Base-by-base conservation (phyloP, 176 grass and related monocot genomes). In the Zea luxurians region DNA sequence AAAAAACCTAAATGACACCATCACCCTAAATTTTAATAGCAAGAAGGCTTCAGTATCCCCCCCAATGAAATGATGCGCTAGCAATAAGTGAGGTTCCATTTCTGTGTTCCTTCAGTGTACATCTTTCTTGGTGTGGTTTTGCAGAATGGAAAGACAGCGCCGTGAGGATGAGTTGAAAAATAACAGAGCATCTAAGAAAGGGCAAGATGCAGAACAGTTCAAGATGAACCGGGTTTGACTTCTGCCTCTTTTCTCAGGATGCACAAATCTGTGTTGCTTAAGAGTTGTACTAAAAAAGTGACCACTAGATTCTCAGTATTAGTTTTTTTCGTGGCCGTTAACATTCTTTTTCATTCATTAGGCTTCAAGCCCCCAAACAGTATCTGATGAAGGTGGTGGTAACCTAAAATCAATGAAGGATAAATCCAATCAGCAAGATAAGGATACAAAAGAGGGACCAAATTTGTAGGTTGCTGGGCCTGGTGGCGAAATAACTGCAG, bases 131-230 rank as follows among this genome's bases (percentile, higher is more conserved):
- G 18, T 68, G 58, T 86, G 70, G 2, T 76, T 75, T 86, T 74
- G 35, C 55, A 97, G 93, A 77, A 97, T 97, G 88, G 93, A 97
- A 65, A 89, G 93, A 69, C 93, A 93, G 48, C 91, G 88, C 44
- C 86, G 83, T 40, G 93, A 97, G 80, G 93, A 97, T 60, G 93
- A 97, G 81, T 60, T 97, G 54, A 97, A 78, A 70, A 74, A 77
- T 79, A 87, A 4, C 46, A 71, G 86, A 80, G 89, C 93, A 78
- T 93, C 90, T 38, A 97, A 93, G 83, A 93, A 91, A 83, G 90
- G 74, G 43, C 90, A 97, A 45, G 93, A 97, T 44, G 78, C 93
- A 77, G 90, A 97, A 37, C 77, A 92, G 46, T 71, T 88, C 70
- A 83, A 82, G 64, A 78, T 82, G 52, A 92, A 92, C 21, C 93